Percentiles rank a stretch among this genome's conserved stretches.
Conservation (phyloP, 495 filamentous ascomycete species). For the Cudoniella acicularis region DNA sequence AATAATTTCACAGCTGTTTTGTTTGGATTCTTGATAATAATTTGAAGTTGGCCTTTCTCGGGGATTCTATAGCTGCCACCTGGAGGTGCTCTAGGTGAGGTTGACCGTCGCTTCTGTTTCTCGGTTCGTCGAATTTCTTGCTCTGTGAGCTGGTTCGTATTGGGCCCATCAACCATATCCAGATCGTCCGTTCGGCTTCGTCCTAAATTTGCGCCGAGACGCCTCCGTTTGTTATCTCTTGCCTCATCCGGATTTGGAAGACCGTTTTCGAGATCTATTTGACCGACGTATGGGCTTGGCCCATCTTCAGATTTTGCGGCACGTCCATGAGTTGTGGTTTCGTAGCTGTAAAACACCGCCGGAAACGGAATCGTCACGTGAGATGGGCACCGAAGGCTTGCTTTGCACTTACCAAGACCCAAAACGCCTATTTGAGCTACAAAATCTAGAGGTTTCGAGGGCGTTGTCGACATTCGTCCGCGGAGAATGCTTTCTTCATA, state of each 20-base stretch:
- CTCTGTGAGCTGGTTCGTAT: conserved; percentile 28
- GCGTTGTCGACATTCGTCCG: conserved; percentile 94
- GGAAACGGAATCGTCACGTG: conserved; percentile 94
- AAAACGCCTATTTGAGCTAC: conserved; percentile 94
- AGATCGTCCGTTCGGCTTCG: conserved; percentile 19
- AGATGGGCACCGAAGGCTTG: conserved; percentile 78
- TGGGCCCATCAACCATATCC: conserved; percentile 23
- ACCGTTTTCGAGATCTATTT: conserved; percentile 84
- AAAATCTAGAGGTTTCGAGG: conserved; percentile 90
- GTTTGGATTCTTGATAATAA: conserved; percentile 95
- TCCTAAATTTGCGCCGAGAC: conserved; percentile 6
- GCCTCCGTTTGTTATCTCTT: conserved; percentile 22
- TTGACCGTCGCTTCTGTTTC: conserved; percentile 57
- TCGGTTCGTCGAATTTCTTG: conserved; percentile 34
- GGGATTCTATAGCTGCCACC: conserved; percentile 93
- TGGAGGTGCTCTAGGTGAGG: conserved; percentile 68
- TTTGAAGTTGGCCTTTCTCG: conserved; percentile 91
- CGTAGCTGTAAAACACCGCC: conserved; percentile 94
- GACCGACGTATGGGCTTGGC: conserved; percentile 93
- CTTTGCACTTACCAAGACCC: conserved; percentile 85
- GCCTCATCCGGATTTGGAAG: conserved; percentile 43
- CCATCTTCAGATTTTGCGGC: conserved; percentile 65
- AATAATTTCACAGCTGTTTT: conserved; percentile 96
- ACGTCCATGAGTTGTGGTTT: conserved; percentile 56
- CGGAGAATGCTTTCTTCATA: conserved; percentile 96